These are phyloP conservation scores for Epichloe gansuensis DNA, from an alignment of 2,329 filamentous ascomycete species.

Conservation along the genomic window DNA sequence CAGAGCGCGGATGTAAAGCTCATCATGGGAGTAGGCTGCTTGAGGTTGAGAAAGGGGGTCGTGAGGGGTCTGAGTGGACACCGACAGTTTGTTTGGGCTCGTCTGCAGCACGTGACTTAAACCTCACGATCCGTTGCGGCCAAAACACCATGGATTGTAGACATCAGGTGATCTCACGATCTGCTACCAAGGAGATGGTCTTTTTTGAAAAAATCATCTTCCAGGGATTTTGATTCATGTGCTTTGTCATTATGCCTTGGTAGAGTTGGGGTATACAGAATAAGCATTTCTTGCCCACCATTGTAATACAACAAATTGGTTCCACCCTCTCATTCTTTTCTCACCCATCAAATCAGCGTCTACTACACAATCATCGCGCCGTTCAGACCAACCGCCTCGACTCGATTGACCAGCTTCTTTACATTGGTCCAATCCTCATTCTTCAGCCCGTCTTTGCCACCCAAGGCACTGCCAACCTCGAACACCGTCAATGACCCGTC, in stretches of 20 bases:
- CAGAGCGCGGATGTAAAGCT: too few species aligned
- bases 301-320: slow-evolving; percentile 1
- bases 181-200: too few species aligned
- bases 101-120: background rate
- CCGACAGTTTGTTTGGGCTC: background rate
- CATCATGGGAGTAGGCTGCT: too few species aligned
- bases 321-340: background rate
- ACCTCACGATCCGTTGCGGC: too few species aligned
- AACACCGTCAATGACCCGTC: slow-evolving; percentile 87
- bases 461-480: slow-evolving; percentile 72
- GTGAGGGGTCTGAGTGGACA: background rate
- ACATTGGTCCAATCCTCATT: slow-evolving; percentile 88
- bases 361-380: slow-evolving; percentile 24
- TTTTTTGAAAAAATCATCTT: background rate
- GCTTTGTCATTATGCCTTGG: background rate
- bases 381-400: slow-evolving; percentile 51
- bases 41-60: background rate
- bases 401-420: slow-evolving; percentile 72
- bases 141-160: background rate
- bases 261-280: slow-evolving; percentile 3
- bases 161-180: too few species aligned
- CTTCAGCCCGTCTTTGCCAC: slow-evolving; percentile 71
- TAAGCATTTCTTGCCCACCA: background rate
- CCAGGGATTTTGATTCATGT: too few species aligned
- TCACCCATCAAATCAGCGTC: background rate